Percentiles rank a stretch among this genome's conserved stretches.
Evolutionary conservation across 495 filamentous ascomycete genomes (phyloP).

Genomic region (Aspergillus ellipticus): DNA sequence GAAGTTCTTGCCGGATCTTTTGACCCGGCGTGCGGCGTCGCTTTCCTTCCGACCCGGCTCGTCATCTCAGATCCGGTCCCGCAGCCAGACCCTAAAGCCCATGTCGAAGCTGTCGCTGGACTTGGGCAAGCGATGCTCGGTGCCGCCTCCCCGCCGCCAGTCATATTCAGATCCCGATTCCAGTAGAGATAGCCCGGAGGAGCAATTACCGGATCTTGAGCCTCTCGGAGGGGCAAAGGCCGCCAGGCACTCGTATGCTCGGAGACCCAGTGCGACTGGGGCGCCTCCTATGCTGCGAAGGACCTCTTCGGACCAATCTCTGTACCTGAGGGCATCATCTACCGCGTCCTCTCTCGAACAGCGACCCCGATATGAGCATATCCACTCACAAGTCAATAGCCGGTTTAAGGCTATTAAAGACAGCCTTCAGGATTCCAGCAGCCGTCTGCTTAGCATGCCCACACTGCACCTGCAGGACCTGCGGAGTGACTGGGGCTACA

Average conservation of each 20-base stretch:
- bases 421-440: slow-evolving; percentile 73
- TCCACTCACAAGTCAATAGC: slow-evolving; percentile 74
- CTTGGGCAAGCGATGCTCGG: slow-evolving; percentile 1
- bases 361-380: slow-evolving; percentile 75
- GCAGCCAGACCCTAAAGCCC: slow-evolving; percentile 30
- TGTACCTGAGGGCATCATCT: slow-evolving; percentile 63
- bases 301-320: slow-evolving; percentile 71
- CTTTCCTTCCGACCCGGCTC: slow-evolving; percentile 36
- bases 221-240: slow-evolving; percentile 27
- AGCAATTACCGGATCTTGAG: slow-evolving; percentile 26
- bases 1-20: slow-evolving; percentile 42
- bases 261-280: slow-evolving; percentile 24
- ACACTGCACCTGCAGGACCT: slow-evolving; percentile 52
- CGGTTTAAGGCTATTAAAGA: slow-evolving; percentile 90
- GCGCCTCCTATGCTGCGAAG: slow-evolving; percentile 49
- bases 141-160: slow-evolving; percentile 5
- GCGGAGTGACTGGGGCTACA: slow-evolving; percentile 35
- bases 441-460: slow-evolving; percentile 63
- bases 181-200: slow-evolving; percentile 10
- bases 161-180: slow-evolving; percentile 8
- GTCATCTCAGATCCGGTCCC: slow-evolving; percentile 25
- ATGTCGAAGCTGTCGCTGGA: slow-evolving; percentile 14
- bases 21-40: slow-evolving; percentile 48
- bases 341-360: slow-evolving; percentile 80
- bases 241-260: slow-evolving; percentile 34